Percentiles rank a stretch among this genome's conserved stretches.
Evolutionary conservation across 2,329 filamentous ascomycete species (phyloP).

Genomic region (Ustilaginoidea virens): DNA sequence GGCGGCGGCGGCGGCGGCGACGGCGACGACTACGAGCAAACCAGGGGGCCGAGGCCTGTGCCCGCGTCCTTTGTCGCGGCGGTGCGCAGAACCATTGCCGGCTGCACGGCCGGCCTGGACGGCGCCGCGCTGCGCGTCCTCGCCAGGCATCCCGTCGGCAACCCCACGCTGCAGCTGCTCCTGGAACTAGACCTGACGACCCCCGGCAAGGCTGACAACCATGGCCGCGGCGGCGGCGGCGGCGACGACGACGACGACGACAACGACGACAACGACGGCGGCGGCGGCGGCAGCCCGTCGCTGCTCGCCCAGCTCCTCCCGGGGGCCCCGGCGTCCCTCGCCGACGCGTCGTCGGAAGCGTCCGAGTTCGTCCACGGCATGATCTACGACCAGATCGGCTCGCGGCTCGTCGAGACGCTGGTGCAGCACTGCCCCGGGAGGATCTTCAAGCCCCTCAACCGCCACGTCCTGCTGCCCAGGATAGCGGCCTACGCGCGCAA

Average conservation of each 20-base stretch:
- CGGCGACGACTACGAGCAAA: conserved; percentile 32
- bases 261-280: neutral
- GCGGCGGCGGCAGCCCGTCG: conserved; percentile 16
- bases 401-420: conserved; percentile 76
- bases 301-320: conserved; percentile 68
- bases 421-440: conserved; percentile 70
- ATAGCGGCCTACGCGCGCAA: conserved; percentile 75
- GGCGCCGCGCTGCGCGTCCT: conserved; percentile 68
- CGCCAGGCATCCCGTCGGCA: conserved; percentile 78
- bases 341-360: conserved; percentile 57
- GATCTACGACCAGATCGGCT: conserved; percentile 81
- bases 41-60: conserved; percentile 37
- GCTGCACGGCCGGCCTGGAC: conserved; percentile 61
- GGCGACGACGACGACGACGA: neutral
- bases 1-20: conserved; percentile 31
- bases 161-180: conserved; percentile 82
- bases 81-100: conserved; percentile 65
- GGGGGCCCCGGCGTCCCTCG: conserved; percentile 54
- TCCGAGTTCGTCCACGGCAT: conserved; percentile 69
- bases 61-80: conserved; percentile 66
- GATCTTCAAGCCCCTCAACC: conserved; percentile 78
- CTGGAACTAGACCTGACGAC: conserved; percentile 76
- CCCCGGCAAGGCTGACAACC: conserved; percentile 35
- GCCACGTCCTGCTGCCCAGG: conserved; percentile 61
- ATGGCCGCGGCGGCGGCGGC: conserved; percentile 20